A percentile compares a stretch with the other conserved stretches of the same genome.
Conservation (phyloP, 106 monocot species). For the Amphibolis antarctica region DNA sequence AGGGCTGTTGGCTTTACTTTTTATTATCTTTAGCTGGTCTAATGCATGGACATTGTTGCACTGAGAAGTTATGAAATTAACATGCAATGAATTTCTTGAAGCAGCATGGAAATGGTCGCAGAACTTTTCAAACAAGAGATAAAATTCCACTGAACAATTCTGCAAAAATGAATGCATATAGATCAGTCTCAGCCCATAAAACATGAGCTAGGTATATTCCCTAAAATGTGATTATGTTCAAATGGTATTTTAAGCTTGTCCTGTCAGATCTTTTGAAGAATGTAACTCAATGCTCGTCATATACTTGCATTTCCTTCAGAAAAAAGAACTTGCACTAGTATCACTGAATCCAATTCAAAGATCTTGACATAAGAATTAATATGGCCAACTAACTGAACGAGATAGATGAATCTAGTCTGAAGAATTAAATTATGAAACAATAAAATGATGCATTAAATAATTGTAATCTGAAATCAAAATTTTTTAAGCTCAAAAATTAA, state of each 20-base stretch:
- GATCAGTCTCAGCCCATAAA: neutral
- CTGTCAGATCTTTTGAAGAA: too few species aligned
- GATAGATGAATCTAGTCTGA: too few species aligned
- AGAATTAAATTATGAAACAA: too few species aligned
- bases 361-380: neutral
- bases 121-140: constrained; percentile 70
- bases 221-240: too few species aligned
- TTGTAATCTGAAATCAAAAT: neutral
- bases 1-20: constrained; percentile 51
- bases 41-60: constrained; percentile 80
- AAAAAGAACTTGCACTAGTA: too few species aligned
- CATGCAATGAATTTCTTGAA: constrained; percentile 76
- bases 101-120: constrained; percentile 75
- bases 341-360: too few species aligned
- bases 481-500: too few species aligned
- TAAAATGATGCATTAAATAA: too few species aligned
- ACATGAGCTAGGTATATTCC: neutral
- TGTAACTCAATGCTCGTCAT: too few species aligned
- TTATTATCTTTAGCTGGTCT: constrained; percentile 54
- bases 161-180: constrained; percentile 23
- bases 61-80: constrained; percentile 85
- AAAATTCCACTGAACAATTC: constrained; percentile 88
- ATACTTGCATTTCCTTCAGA: too few species aligned
- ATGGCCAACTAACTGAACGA: neutral
- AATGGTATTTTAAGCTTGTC: too few species aligned